These are phyloP conservation scores for Coprinopsis cinerea DNA, from an alignment of 768 basidiomycete genomes.

Conservation along the genomic window DNA sequence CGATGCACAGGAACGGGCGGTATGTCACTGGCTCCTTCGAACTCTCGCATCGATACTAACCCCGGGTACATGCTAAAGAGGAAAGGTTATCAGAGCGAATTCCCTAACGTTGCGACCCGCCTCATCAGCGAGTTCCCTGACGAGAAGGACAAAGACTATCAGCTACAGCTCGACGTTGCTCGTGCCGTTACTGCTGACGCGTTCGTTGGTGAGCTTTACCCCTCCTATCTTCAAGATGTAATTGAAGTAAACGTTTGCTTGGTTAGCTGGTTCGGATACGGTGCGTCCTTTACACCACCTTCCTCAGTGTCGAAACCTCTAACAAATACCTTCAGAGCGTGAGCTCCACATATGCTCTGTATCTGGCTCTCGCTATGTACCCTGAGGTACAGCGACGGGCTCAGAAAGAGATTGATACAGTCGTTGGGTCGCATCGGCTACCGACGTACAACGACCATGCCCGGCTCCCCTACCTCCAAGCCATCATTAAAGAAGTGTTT, in stretches of 20 bases:
- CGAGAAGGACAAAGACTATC: no score
- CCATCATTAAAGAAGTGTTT: slow-evolving; percentile 25
- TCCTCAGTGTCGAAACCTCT: not conserved
- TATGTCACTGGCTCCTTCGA: not conserved
- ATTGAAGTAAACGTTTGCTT: not conserved
- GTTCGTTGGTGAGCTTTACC: no score
- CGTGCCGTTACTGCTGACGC: not conserved
- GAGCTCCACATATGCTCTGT: slow-evolving; percentile 1
- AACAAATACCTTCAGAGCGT: slow-evolving; percentile 1
- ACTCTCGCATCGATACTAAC: no score
- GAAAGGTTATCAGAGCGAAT: no score
- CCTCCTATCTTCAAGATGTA: no score
- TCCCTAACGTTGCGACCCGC: no score
- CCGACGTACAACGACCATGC: slow-evolving; percentile 22
- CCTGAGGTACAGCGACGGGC: slow-evolving; percentile 30
- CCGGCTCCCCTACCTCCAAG: slow-evolving; percentile 30
- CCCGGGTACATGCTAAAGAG: not conserved
- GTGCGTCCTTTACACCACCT: not conserved
- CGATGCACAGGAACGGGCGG: not conserved
- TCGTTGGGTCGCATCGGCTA: slow-evolving; percentile 29
- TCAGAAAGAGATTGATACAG: slow-evolving; percentile 35
- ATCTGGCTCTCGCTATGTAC: slow-evolving; percentile 29
- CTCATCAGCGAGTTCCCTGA: not conserved
- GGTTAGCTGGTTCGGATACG: slow-evolving; percentile 1
- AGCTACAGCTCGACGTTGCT: no score